Percentiles rank a stretch among this genome's conserved stretches.
Conservation (phyloP, 2,329 filamentous ascomycete species). For the Penicillium sp. region DNA sequence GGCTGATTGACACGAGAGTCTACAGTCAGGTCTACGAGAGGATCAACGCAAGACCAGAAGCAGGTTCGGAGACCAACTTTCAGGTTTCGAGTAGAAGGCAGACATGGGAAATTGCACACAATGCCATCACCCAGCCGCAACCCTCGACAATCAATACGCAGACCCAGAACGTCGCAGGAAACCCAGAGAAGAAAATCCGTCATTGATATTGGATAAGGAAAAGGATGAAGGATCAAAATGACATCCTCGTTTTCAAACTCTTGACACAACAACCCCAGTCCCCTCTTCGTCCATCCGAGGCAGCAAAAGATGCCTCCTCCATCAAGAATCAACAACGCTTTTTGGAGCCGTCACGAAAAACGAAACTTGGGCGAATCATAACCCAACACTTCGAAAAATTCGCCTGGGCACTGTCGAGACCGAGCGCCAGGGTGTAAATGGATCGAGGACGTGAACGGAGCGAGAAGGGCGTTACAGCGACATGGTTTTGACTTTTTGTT, state of each 20-base stretch:
- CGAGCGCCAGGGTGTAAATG: slow-evolving; percentile 30
- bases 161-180: slow-evolving; percentile 3
- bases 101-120: not conserved
- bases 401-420: slow-evolving; percentile 17
- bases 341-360: slow-evolving; percentile 22
- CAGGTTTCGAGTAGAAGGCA: not conserved
- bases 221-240: slow-evolving; percentile 30
- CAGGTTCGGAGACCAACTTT: not conserved
- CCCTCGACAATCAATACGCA: not conserved
- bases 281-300: slow-evolving; percentile 23
- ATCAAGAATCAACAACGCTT: slow-evolving; percentile 19
- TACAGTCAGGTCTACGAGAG: not conserved
- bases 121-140: not conserved
- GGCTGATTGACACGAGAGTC: not conserved
- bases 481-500: slow-evolving; percentile 26
- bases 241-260: slow-evolving; percentile 32
- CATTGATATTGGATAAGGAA: slow-evolving; percentile 32
- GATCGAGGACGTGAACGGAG: slow-evolving; percentile 35
- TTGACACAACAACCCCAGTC: slow-evolving; percentile 34
- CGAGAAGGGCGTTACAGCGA: slow-evolving; percentile 25
- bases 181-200: slow-evolving; percentile 29
- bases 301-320: slow-evolving; percentile 18
- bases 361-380: slow-evolving; percentile 16
- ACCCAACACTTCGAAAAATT: slow-evolving; percentile 21
- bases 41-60: not conserved